Percentiles rank a stretch among this genome's conserved stretches.
Conservation (phyloP, 345 rosid genomes). For the Syzygium aqueum region DNA sequence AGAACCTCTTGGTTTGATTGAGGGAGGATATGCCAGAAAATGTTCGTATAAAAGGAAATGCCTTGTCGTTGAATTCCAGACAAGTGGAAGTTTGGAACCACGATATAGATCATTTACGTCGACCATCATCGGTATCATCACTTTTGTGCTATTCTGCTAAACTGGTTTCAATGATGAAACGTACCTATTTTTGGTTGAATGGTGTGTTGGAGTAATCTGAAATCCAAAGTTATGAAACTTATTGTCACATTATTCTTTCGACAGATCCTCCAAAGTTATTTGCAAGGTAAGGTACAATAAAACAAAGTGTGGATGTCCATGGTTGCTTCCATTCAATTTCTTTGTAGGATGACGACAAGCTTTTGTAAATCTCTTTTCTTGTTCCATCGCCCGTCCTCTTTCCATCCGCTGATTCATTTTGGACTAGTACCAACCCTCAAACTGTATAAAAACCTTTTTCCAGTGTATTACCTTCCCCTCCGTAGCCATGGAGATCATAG, state of each 20-base stretch:
- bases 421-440: neutral
- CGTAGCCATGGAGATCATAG: slow-evolving; percentile 8
- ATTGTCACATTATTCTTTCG: neutral
- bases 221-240: neutral
- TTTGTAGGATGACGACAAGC: neutral
- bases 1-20: neutral
- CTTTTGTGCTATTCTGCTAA: neutral
- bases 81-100: neutral
- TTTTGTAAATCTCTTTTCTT: neutral
- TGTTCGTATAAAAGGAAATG: neutral
- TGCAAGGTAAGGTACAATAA: neutral
- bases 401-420: neutral
- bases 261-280: neutral
- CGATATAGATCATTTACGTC: neutral
- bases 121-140: neutral
- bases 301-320: neutral
- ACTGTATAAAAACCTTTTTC: neutral
- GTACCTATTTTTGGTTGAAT: neutral
- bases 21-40: neutral
- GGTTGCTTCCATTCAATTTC: neutral
- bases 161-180: neutral
- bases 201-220: neutral
- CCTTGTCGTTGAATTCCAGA: neutral
- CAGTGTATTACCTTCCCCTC: neutral
- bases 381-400: neutral